Base-by-base conservation (phyloP, 169 alveolate genomes). In the Plasmodium knowlesi region DNA sequence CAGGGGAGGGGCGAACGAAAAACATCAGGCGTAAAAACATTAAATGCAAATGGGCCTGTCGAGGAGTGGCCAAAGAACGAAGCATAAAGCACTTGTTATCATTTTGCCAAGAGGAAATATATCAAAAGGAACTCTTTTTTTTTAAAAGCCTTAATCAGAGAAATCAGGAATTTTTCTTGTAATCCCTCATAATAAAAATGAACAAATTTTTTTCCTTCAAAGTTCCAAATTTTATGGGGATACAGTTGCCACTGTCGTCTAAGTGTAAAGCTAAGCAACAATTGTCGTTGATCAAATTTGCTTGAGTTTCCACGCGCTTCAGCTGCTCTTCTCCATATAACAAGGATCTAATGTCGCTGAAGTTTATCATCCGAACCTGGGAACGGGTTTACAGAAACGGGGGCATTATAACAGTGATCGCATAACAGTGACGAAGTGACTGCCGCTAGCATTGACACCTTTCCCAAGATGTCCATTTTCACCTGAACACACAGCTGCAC, bases 231-330 rank as follows among this genome's bases (percentile, higher is more conserved):
- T 95, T 95, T 46, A 97, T 83, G 16, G 98, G 98, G 57, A 97
- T 97, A 84, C 98, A 97, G 83, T 97, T 97, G 3, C 98, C 98
- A 72, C 97, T 97, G 79, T 97, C 98, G 84, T 85, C 92, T 70
- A 97, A 95, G 54, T 97, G 98, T 73, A 97, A 93, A 28, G 98
- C 98, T 46, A 97, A 97, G 54, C 98, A 95, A 80, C 95, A 97
- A 67, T 96, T 96, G 74, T 85, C 95, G 92, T 95, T 97, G 53
- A 96, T 95, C 54, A 90, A 85, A 34, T 95, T 92, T 50, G 97
- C 98, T 82, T 95, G 94, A 14, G 98, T 97, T 92, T 97, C 98
- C 32, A 97, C 98, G 61, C 98, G 88, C 73, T 96, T 86, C 28
- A 97, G 93, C 73, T 97, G 98, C 61, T 97, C 98, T 78, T 95